These are phyloP conservation scores for Amaranthus hypochondriacus DNA, from an alignment of 148 eudicot species.

Conservation along the genomic window DNA sequence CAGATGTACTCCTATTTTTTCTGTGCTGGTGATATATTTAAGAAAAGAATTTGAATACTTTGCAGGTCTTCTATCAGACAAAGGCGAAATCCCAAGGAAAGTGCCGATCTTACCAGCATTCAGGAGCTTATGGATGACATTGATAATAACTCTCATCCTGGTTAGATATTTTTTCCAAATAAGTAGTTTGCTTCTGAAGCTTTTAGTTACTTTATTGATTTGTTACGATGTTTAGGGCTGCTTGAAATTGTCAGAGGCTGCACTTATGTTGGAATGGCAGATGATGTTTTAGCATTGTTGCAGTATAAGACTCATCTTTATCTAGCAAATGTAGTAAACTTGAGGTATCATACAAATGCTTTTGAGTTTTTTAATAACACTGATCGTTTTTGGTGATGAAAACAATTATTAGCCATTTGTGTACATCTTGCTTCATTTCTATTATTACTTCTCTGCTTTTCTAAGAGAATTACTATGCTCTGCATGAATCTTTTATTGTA, in stretches of 20 bases:
- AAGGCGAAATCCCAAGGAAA: conserved; percentile 87
- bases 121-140: conserved; percentile 74
- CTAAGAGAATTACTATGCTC: not conserved
- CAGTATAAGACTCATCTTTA: conserved; percentile 87
- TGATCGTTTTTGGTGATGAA: not conserved
- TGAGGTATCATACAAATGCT: conserved; percentile 51
- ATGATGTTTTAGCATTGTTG: conserved; percentile 78
- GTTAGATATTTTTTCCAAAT: conserved; percentile 29
- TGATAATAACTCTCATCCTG: conserved; percentile 64
- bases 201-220: conserved; percentile 9
- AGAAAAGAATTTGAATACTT: conserved; percentile 9
- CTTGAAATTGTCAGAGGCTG: conserved; percentile 80
- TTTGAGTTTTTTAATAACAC: not conserved
- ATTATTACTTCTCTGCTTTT: not conserved
- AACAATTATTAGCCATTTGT: not conserved
- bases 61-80: conserved; percentile 82
- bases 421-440: conserved; percentile 1
- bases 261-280: conserved; percentile 95
- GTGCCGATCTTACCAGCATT: conserved; percentile 87
- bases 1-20: not conserved
- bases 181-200: conserved; percentile 3
- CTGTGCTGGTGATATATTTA: not conserved
- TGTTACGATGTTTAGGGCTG: conserved; percentile 44
- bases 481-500: not conserved
- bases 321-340: conserved; percentile 85